phyloP scores from a whole-genome alignment of 345 rosid species.

The Brassica napus region Da-Ae NC_063447.1:51962501-51963000 shows the following conservation, averaged over 20 bases:
- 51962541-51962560: neutral
- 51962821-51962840: slow-evolving; percentile 29
- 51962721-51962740: slow-evolving; percentile 16
- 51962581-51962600: neutral
- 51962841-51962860: slow-evolving; percentile 18
- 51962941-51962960: neutral
- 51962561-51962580: neutral
- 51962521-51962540: neutral
- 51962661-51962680: neutral
- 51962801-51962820: slow-evolving; percentile 37
- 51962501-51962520: neutral
- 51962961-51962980: neutral
- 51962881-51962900: neutral
- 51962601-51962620: neutral
- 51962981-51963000: neutral
- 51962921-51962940: neutral
- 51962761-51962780: slow-evolving; percentile 44
- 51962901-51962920: neutral
- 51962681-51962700: slow-evolving; percentile 12
- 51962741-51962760: slow-evolving; percentile 38
- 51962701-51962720: slow-evolving; percentile 29
- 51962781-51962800: slow-evolving; percentile 52
- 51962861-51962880: neutral
- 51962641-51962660: neutral
- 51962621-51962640: neutral